Conservation (phyloP, 106 monocot species). For the Dioscorea zingiberensis region DNA sequence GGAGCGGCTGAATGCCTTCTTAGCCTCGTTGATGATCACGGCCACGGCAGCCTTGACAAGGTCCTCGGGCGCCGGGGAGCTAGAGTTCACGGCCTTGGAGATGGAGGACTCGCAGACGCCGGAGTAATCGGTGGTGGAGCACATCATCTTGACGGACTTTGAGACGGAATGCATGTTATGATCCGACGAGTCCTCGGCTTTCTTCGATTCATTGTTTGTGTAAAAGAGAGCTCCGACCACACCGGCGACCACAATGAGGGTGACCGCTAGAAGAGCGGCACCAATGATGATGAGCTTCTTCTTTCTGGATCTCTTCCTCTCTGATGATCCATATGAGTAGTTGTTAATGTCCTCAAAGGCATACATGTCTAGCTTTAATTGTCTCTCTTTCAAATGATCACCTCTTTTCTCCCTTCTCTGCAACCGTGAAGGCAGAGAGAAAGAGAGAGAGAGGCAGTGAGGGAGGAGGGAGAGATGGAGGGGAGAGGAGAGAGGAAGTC, state of each 20-base stretch:
- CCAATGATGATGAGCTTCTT: too few species aligned
- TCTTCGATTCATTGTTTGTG: neutral
- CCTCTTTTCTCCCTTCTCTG: neutral
- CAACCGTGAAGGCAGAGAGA: neutral
- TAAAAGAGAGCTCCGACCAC: neutral
- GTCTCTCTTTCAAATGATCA: neutral
- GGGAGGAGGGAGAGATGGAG: neutral
- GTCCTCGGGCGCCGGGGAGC: conserved; percentile 37
- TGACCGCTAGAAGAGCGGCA: neutral
- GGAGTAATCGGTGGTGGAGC: conserved; percentile 29
- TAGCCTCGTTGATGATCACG: conserved; percentile 33
- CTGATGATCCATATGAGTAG: too few species aligned
- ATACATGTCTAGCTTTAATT: too few species aligned
- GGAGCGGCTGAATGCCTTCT: conserved; percentile 30
- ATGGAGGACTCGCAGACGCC: conserved; percentile 28
- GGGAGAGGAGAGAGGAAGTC: neutral
- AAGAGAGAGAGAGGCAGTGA: neutral
- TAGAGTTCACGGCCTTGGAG: conserved; percentile 10
- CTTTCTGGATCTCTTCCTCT: too few species aligned
- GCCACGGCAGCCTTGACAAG: conserved; percentile 45
- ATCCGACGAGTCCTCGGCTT: neutral
- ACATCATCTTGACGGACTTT: conserved; percentile 18
- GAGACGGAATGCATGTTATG: conserved; percentile 5
- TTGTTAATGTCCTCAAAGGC: too few species aligned
- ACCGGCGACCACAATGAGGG: conserved; percentile 5